phyloP scores from a whole-genome alignment of 2,329 filamentous ascomycete species.

The Penicillium brasilianum region DNA sequence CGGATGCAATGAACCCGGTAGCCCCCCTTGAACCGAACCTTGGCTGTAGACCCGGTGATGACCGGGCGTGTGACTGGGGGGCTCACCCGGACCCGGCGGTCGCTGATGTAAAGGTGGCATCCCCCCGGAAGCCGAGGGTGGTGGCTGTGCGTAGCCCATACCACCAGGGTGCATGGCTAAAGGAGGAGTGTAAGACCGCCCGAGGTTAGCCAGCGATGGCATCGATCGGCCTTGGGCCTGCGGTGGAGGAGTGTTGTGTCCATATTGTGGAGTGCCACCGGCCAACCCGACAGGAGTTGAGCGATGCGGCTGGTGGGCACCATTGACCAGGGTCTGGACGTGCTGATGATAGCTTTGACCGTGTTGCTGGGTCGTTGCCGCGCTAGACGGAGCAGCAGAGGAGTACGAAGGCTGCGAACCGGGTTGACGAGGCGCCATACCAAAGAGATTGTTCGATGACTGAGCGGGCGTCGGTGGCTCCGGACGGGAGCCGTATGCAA shows the following conservation, averaged over 20 bases:
- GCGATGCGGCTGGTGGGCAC: constrained; percentile 42
- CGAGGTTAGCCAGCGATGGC: constrained; percentile 35
- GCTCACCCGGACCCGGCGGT: constrained; percentile 31
- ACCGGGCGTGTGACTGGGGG: constrained; percentile 33
- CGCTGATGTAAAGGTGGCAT: constrained; percentile 38
- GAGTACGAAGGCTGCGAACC: constrained; percentile 34
- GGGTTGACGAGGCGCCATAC: constrained; percentile 37
- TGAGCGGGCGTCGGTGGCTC: constrained; percentile 40
- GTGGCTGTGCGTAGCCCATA: constrained; percentile 37
- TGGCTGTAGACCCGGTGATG: constrained; percentile 49
- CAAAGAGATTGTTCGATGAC: constrained; percentile 37
- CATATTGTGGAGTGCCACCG: constrained; percentile 35
- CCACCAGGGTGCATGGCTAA: constrained; percentile 38
- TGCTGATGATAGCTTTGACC: constrained; percentile 45
- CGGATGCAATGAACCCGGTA: constrained; percentile 34
- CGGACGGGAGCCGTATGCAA: constrained; percentile 40
- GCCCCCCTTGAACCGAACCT: constrained; percentile 37
- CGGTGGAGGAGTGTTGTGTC: constrained; percentile 43
- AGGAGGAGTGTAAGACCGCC: constrained; percentile 49
- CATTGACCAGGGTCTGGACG: constrained; percentile 45
- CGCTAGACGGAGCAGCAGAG: constrained; percentile 33
- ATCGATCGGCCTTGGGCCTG: constrained; percentile 37
- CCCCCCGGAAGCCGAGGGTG: constrained; percentile 25
- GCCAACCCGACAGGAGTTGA: constrained; percentile 37
- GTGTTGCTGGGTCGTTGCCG: constrained; percentile 31